Percentiles rank a stretch among this genome's conserved stretches.
phyloP scores from a whole-genome alignment of 176 grass and related monocot species.

The Aechmea fasciata region DNA sequence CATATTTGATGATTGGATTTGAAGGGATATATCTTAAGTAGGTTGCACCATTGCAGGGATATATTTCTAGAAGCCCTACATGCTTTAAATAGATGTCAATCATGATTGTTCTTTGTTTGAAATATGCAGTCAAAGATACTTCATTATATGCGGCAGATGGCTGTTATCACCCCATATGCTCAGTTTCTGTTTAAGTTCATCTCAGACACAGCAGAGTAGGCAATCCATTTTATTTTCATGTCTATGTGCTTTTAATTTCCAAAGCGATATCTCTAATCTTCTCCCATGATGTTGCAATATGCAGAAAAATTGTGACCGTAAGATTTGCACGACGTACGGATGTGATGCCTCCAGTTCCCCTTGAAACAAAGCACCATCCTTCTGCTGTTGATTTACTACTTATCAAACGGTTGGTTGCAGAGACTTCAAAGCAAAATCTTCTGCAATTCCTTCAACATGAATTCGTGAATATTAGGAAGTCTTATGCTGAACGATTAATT shows the following conservation, averaged over 20 bases:
- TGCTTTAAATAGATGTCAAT: constrained; percentile 10
- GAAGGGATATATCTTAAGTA: no score
- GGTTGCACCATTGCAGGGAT: no score
- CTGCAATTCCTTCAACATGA: constrained; percentile 95
- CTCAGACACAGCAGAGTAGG: constrained; percentile 73
- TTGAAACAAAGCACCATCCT: constrained; percentile 89
- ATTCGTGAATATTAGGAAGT: constrained; percentile 93
- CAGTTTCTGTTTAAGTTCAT: constrained; percentile 90
- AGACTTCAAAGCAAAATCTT: constrained; percentile 90
- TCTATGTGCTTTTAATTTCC: background rate
- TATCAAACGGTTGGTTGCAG: constrained; percentile 83
- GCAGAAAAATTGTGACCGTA: constrained; percentile 85
- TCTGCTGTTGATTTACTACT: constrained; percentile 92
- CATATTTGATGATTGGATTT: no score
- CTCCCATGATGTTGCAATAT: constrained; percentile 20
- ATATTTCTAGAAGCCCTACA: no score
- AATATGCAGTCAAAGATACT: constrained; percentile 83
- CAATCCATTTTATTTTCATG: constrained; percentile 13
- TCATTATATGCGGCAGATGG: constrained; percentile 97
- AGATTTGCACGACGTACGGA: constrained; percentile 79
- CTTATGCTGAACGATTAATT: constrained; percentile 84
- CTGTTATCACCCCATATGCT: constrained; percentile 94
- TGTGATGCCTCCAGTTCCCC: constrained; percentile 87
- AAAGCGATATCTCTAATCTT: background rate
- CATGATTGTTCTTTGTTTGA: constrained; percentile 19